Base-by-base conservation (phyloP, 805 yeast genomes). In the Yamadazyma ubonensis region DNA sequence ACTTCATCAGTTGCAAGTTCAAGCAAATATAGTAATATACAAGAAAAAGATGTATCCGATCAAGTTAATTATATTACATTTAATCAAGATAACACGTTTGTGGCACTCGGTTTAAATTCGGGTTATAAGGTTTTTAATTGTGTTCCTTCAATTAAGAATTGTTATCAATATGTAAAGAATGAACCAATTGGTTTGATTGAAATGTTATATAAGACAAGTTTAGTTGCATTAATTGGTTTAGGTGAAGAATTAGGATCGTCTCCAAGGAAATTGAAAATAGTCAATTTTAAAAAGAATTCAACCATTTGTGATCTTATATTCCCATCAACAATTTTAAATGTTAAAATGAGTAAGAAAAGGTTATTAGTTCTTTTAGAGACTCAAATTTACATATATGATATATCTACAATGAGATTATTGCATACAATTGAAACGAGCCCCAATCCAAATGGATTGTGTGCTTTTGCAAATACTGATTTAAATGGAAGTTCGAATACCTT, bases 61-160 rank as follows among this genome's bases (percentile, higher is more conserved):
- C 45, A 50, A 15, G 71, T 69, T 39, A 70, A 69, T 43, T 68
- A 54, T 52, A 65, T 69, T 28, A 61, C 69, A 1, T 89, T 90
- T 75, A 91, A 93, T 64, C 99, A 91, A 71, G 96, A 91, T 64
- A 81, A 81, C 44, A 73, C 73, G 56, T 87, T 96, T 61, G 72
- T 89, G 12, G 83, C 93, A 0, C 78, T 83, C 1, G 93, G 95
- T 2, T 72, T 83, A 5, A 72, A 73, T 30, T 66, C 67, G 30
- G 79, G 84, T 9, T 81, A 86, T 58, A 76, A 76, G 51, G 85
- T 91, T 33, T 91, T 76, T 70, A 86, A 86, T 55, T 89, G 96
- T 61, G 89, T 85, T 48, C 57, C 60, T 6, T 44, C 44, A 4
- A 54, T 58, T 32, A 57, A 56, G 25, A 59, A 61, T 34, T 61